These are phyloP conservation scores for Pleurotus tuoliensis DNA, from an alignment of 768 basidiomycete genomes.

Conservation along the genomic window DNA sequence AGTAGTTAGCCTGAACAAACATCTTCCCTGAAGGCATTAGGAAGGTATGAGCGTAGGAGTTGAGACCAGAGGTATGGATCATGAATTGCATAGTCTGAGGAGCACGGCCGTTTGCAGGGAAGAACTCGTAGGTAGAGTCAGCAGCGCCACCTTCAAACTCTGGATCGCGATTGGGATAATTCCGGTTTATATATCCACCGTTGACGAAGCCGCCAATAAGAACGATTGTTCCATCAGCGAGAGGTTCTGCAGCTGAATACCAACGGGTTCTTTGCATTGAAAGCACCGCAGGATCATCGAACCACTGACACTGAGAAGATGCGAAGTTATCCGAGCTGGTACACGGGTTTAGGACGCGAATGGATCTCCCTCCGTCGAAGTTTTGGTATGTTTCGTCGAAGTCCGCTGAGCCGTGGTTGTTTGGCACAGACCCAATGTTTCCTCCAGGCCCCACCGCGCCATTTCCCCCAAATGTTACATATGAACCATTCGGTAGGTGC, in stretches of 20 bases:
- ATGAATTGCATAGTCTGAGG: conserved; percentile 64
- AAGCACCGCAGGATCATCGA: conserved; percentile 58
- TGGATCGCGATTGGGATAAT: conserved; percentile 67
- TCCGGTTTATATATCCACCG: conserved; percentile 78
- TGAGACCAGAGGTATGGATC: conserved; percentile 68
- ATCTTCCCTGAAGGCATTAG: conserved; percentile 74
- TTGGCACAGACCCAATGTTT: conserved; percentile 45
- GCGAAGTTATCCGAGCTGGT: conserved; percentile 41
- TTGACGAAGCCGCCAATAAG: conserved; percentile 80
- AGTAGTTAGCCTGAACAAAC: conserved; percentile 80
- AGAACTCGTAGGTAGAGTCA: conserved; percentile 83
- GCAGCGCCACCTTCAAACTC: conserved; percentile 61
- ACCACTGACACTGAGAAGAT: conserved; percentile 62
- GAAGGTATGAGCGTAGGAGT: conserved; percentile 72
- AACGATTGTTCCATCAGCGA: conserved; percentile 72
- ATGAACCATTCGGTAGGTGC: conserved; percentile 80
- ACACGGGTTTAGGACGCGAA: conserved; percentile 83
- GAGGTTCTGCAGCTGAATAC: conserved; percentile 75
- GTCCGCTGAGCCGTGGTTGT: conserved; percentile 40
- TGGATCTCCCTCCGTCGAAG: conserved; percentile 74
- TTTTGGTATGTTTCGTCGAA: conserved; percentile 73
- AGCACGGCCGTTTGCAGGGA: conserved; percentile 50
- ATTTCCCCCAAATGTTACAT: conserved; percentile 73
- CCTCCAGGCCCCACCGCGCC: conserved; percentile 69
- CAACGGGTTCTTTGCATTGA: conserved; percentile 68